Conservation (phyloP, 176 grass and related monocot genomes). For the Thinopyrum elongatum region DNA sequence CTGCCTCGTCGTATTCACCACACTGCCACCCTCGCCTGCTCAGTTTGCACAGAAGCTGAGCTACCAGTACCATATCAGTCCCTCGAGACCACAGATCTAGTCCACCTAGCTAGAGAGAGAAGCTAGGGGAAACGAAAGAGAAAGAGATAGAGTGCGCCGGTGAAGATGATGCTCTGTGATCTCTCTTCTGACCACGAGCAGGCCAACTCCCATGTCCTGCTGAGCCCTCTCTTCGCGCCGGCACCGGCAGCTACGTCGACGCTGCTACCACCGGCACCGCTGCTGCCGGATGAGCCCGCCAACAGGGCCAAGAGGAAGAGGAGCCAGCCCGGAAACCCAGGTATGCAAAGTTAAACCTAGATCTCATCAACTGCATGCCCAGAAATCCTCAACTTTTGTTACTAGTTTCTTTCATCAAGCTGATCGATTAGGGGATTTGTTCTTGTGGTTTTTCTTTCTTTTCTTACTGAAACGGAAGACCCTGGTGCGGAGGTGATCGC, state of each 20-base stretch:
- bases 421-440: neutral
- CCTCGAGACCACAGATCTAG: too few relatives aligned
- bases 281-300: conserved; percentile 10
- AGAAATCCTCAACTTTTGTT: neutral
- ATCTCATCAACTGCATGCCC: neutral
- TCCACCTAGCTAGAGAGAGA: too few relatives aligned
- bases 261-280: too few relatives aligned
- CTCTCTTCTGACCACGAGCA: conserved; percentile 49
- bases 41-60: too few relatives aligned
- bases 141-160: too few relatives aligned
- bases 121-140: too few relatives aligned
- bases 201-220: conserved; percentile 52
- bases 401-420: neutral
- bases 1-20: too few relatives aligned
- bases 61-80: too few relatives aligned
- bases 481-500: too few relatives aligned
- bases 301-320: conserved; percentile 71
- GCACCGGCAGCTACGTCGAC: neutral
- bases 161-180: conserved; percentile 42
- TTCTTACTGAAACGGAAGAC: conserved; percentile 23
- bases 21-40: too few relatives aligned
- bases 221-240: conserved; percentile 35
- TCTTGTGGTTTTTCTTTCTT: neutral
- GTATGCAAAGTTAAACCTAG: conserved; percentile 30
- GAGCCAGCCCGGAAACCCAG: conserved; percentile 87